phyloP scores from a whole-genome alignment of 208 protist genomes.

The Porcisia hertigi region DNA sequence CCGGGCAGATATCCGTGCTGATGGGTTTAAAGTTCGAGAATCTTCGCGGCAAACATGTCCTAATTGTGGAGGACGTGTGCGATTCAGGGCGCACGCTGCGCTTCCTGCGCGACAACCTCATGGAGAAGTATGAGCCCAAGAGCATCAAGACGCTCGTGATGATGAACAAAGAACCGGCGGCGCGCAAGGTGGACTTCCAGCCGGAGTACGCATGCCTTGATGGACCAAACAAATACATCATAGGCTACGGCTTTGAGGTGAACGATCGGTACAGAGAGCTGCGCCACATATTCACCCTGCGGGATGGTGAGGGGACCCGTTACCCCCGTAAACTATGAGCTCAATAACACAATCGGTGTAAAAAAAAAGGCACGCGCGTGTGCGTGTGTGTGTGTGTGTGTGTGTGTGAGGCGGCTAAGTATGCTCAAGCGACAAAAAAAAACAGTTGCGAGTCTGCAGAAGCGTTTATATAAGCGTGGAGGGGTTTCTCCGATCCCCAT shows the following conservation, averaged over 20 bases:
- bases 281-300: conserved; percentile 80
- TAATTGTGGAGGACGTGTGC: conserved; percentile 91
- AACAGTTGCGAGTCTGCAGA: neutral
- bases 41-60: conserved; percentile 78
- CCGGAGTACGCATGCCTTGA: conserved; percentile 69
- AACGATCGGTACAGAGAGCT: conserved; percentile 85
- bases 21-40: conserved; percentile 56
- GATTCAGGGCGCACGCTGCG: conserved; percentile 82
- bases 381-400: neutral
- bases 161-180: conserved; percentile 72
- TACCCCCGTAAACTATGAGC: conserved; percentile 62
- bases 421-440: neutral
- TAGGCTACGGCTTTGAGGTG: conserved; percentile 94
- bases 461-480: neutral
- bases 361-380: neutral
- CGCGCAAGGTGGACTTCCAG: conserved; percentile 56
- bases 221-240: conserved; percentile 81
- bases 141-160: conserved; percentile 75
- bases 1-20: conserved; percentile 61
- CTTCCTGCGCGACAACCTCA: conserved; percentile 55
- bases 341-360: neutral
- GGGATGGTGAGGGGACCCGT: conserved; percentile 55
- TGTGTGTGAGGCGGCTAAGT: neutral
- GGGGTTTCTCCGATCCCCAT: neutral
- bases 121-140: conserved; percentile 48